phyloP scores from a whole-genome alignment of 2,329 filamentous ascomycete genomes.

The Clonostachys solani region DNA sequence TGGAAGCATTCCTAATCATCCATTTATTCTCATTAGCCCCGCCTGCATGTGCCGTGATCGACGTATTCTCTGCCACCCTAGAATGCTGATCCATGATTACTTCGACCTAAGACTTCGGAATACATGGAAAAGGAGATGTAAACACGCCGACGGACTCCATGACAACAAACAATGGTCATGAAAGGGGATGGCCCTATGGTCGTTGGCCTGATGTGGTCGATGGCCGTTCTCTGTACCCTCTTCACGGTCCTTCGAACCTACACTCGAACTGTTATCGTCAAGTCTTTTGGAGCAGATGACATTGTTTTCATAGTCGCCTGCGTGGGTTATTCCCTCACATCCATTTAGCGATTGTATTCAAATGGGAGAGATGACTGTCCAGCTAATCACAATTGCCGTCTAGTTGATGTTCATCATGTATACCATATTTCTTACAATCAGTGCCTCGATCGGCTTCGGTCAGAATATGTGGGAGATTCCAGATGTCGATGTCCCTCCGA shows the following conservation, averaged over 20 bases:
- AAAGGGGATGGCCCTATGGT: background rate
- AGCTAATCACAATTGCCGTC: too few species aligned
- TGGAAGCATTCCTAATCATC: too few species aligned
- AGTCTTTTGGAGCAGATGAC: constrained; percentile 1
- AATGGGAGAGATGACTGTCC: too few species aligned
- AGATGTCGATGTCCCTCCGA: constrained; percentile 10
- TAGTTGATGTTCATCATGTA: constrained; percentile 9
- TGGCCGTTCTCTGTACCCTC: constrained; percentile 13
- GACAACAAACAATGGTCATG: background rate
- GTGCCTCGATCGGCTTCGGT: constrained; percentile 25
- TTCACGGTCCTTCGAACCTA: constrained; percentile 30
- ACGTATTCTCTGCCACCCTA: too few species aligned
- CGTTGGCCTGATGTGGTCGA: constrained; percentile 13
- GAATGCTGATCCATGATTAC: too few species aligned
- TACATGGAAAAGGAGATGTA: too few species aligned
- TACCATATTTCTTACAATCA: constrained; percentile 21
- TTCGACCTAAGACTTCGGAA: too few species aligned
- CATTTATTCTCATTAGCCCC: too few species aligned
- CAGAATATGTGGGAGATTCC: constrained; percentile 16
- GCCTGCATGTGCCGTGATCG: too few species aligned
- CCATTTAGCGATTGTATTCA: too few species aligned
- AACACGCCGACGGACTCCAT: background rate
- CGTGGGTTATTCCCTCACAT: background rate
- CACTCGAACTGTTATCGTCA: constrained; percentile 23
- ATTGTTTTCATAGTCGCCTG: constrained; percentile 9